Conservation (phyloP, 495 filamentous ascomycete genomes). For the Lasiosphaeria hispida region DNA sequence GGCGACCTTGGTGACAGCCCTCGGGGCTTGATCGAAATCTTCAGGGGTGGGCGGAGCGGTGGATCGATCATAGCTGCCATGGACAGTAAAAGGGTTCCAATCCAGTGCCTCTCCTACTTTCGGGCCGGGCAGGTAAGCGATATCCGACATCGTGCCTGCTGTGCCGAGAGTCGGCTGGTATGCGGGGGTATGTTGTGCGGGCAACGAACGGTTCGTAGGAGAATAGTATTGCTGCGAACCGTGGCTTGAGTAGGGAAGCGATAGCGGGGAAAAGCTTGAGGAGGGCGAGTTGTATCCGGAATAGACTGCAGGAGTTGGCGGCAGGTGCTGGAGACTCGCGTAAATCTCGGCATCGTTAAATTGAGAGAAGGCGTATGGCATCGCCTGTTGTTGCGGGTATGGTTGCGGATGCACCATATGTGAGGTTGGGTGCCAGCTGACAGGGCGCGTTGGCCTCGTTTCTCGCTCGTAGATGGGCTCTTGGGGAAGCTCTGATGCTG, state of each 20-base stretch:
- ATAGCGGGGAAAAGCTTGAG: conserved; percentile 40
- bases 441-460: conserved; percentile 48
- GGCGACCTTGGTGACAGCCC: conserved; percentile 27
- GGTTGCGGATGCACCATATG: conserved; percentile 30
- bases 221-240: conserved; percentile 24
- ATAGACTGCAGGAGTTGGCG: conserved; percentile 42
- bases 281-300: conserved; percentile 49
- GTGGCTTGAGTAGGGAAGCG: conserved; percentile 31
- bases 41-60: conserved; percentile 62
- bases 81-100: conserved; percentile 40
- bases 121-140: conserved; percentile 18
- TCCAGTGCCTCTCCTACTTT: conserved; percentile 24
- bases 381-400: conserved; percentile 29
- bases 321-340: conserved; percentile 38
- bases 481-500: conserved; percentile 27
- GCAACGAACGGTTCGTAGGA: conserved; percentile 10
- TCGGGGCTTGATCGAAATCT: conserved; percentile 34
- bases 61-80: conserved; percentile 34
- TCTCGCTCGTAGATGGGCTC: conserved; percentile 32
- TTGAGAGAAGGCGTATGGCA: conserved; percentile 27
- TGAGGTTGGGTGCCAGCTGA: conserved; percentile 68
- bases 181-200: conserved; percentile 7
- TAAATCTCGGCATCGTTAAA: conserved; percentile 38
- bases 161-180: conserved; percentile 9
- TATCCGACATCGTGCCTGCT: conserved; percentile 5